phyloP scores from a whole-genome alignment of 768 basidiomycete genomes.

The Dentipellis fragilis region DNA sequence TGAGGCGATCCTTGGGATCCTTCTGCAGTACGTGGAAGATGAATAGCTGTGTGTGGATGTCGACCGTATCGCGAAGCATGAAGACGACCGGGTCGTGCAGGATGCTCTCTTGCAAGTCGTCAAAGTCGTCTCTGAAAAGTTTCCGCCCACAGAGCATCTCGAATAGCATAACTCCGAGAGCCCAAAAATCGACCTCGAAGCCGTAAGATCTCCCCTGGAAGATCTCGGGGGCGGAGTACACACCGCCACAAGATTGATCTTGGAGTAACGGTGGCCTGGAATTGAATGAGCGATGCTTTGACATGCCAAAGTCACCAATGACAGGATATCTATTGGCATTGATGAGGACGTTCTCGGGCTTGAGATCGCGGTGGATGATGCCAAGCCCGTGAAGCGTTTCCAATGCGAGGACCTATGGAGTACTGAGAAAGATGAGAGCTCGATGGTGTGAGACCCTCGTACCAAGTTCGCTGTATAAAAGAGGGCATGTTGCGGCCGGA shows the following conservation, averaged over 20 bases:
- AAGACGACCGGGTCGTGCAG: not conserved
- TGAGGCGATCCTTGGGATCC: not conserved
- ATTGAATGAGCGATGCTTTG: not conserved
- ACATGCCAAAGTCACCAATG: conserved; percentile 76
- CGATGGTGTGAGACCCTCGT: not conserved
- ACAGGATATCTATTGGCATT: conserved; percentile 86
- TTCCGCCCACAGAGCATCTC: conserved; percentile 48
- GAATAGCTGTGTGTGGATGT: not conserved
- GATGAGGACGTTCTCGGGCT: conserved; percentile 87
- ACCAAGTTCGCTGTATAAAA: not conserved
- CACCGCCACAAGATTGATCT: not conserved
- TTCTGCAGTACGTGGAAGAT: not conserved
- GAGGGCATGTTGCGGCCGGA: not conserved
- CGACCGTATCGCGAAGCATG: not conserved
- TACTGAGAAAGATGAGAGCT: not conserved
- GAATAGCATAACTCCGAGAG: conserved; percentile 89
- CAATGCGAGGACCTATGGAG: conserved; percentile 39
- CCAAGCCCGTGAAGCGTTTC: conserved; percentile 85
- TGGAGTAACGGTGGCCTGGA: not conserved
- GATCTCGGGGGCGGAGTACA: conserved; percentile 6
- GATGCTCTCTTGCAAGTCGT: not conserved
- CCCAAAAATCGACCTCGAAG: conserved; percentile 85
- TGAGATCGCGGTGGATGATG: conserved; percentile 93
- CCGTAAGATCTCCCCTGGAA: not conserved
- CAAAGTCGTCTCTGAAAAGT: not conserved